Evolutionary conservation across 352 stramenopile genomes (phyloP), one percentile per base, ranked within the genome.

Genomic region (Lagenidium sp.): DNA sequence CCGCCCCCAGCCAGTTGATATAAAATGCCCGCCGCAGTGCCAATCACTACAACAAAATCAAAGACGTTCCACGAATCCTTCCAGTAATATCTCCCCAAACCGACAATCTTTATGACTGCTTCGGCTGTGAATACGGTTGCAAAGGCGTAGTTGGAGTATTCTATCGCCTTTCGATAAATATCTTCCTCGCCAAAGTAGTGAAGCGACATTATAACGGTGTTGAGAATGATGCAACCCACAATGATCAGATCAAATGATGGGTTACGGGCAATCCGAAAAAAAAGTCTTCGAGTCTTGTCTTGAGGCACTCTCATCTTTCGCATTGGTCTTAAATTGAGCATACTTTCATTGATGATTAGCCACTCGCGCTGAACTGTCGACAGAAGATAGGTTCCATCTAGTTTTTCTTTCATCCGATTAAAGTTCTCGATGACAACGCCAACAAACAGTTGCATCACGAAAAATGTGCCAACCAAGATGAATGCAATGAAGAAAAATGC

Each of bases 371-470:
- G 77, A 0, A 73, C 63, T 4, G 59, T 66, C 7, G 83, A 92
- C 45, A 95, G 74, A 13, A 90, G 41, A 25, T 63, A 64, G 12
- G 71, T 84, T 5, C 69, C 66, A 35, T 79, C 66, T 18, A 82
- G 41, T 29, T 72, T 79, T 23, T 79, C 63, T 32, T 82, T 82
- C 69, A 82, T 82, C 4, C 57, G 64, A 25, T 87, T 87, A 42
- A 95, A 97, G 41, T 95, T 94, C 47, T 96, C 85, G 25, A 96
- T 89, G 42, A 96, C 77, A 20, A 96, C 84, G 22, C 85, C 88
- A 4, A 95, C 85, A 55, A 97, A 97, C 4, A 96, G 65, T 50
- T 96, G 85, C 29, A 95, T 87, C 18, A 95, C 71, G 51, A 97
- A 95, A 55, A 94, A 96, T 18, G 81, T 72, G 16, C 85, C 83